Evolutionary conservation across 139 green algal species (phyloP), one percentile per base, ranked within the genome.

Genomic region (Penium margaritaceum): DNA sequence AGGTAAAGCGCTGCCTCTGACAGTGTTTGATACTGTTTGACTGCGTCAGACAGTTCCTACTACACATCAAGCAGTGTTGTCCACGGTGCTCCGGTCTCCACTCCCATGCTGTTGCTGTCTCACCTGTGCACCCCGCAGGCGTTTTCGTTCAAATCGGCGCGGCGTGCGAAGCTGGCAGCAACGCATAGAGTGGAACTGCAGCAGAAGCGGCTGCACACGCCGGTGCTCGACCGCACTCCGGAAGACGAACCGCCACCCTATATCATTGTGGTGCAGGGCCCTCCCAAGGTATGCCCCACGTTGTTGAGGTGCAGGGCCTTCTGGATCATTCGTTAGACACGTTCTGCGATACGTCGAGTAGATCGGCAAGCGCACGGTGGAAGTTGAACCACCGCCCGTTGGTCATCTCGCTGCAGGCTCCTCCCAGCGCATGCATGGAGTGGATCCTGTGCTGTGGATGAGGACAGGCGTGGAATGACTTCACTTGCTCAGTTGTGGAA

Each of bases 211-310:
- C 85, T 97, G 78, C 94, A 97, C 72, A 72, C 41, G 38, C 80
- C 81, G 33, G 58, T 79, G 21, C 24, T 78, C 27, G 91, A 96
- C 46, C 81, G 68, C 55, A 80, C 47, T 0, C 44, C 54, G 0
- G n/a, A n/a, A n/a, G 84, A 90, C 32, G 93, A 80, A 87, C 91
- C 21, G 90, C 94, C 7, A 91, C 94, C 1, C 7, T 89, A 95
- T 47, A 84, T 95, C n/a, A 89, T 98, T 51, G 84, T 96, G 14
- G 93, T 98, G 21, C 94, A 98, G 27, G 93, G 93, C 0, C 93
- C 93, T 1, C 91, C 90, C 0, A 84, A 87, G 6, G 61, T 58
- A 72, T 9, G 41, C 41, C n/a, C n/a, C n/a, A n/a, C n/a, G n/a
- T n/a, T n/a, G n/a, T n/a, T n/a, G n/a, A n/a, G n/a, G n/a, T n/a